These are phyloP conservation scores for Trichothecium roseum DNA, from an alignment of 2,329 filamentous ascomycete species.

Conservation along the genomic window DNA sequence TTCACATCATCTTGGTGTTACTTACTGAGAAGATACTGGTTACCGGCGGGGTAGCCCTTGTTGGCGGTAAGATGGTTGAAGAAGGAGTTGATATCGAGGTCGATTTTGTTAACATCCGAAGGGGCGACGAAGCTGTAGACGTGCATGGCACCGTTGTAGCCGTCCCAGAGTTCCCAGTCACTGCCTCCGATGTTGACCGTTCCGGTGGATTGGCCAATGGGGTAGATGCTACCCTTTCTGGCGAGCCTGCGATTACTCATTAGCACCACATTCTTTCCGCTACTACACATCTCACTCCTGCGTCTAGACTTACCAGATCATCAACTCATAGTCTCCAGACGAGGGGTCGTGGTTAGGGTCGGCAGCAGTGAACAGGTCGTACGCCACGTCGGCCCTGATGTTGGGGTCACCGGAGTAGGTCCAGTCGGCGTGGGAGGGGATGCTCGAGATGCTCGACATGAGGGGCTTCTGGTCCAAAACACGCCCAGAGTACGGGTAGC, in stretches of 20 bases:
- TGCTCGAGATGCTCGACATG: conserved; percentile 19
- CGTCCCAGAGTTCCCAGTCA: conserved; percentile 46
- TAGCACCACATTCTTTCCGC: no score
- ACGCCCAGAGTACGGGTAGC: conserved; percentile 20
- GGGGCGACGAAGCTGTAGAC: conserved; percentile 45
- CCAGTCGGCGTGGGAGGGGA: conserved; percentile 22
- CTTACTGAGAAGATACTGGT: conserved; percentile 36
- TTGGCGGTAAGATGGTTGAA: conserved; percentile 39
- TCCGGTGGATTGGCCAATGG: conserved; percentile 30
- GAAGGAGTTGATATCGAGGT: conserved; percentile 45
- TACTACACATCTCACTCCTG: no score
- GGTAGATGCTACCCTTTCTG: conserved; percentile 9
- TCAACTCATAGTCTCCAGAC: conserved; percentile 46
- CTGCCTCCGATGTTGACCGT: conserved; percentile 41
- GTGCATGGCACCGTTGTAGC: conserved; percentile 44
- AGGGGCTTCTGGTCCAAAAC: conserved; percentile 12
- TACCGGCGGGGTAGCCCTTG: conserved; percentile 32
- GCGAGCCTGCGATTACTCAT: conserved; percentile 8
- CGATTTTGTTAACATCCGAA: conserved; percentile 36
- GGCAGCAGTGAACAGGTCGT: conserved; percentile 45
- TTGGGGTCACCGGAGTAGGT: conserved; percentile 16
- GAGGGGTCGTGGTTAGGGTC: conserved; percentile 23
- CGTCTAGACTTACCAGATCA: conserved; percentile 37
- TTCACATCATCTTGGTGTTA: not conserved
- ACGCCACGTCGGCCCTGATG: conserved; percentile 43